Evolutionary conservation across 176 grass and related monocot species (phyloP), one percentile per base, ranked within the genome.

Genomic region (Paspalum notatum): DNA sequence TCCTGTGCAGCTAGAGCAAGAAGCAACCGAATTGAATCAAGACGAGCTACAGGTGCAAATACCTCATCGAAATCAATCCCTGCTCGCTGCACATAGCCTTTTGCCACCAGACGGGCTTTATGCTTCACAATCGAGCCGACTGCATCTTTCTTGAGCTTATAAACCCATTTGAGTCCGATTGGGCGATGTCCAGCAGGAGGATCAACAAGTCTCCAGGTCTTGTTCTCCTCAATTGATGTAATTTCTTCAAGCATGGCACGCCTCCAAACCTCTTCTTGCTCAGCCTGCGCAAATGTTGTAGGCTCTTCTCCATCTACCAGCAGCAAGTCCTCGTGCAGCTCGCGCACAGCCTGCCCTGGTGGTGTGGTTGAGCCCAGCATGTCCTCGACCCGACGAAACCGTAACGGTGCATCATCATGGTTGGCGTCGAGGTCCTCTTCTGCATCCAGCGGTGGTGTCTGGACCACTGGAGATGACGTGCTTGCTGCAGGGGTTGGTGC

Each of bases 371-470:
- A 6, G 0, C 60, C 60, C 1, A 63, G 26, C 5, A 63, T 5
- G 14, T 63, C 21, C 18, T 57, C 54, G 4, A 57, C 20, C 5
- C 8, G 6, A 7, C 54, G 54, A 6, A 9, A 57, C 1, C 54
- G 54, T 5, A 10, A 2, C 1, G 54, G 54, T 5, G n/a, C 54
- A 7, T 57, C 54, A 7, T 63, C 27, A 9, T 63, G 60, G 27
- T 63, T 27, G 1, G 26, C 14, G 1, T 60, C 57, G 2, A 60
- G 57, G 8, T 12, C 5, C 1, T 25, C 57, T 0, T 5, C 11
- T 0, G 7, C 11, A 0, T 11, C 21, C 0, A 22, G 4, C 0
- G 22, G 10, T 0, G 57, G 50, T 18, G 50, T 5, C 4, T 14
- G 2, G 4, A 16, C 50, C 5, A 9, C 51, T 4, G 51, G 51